A percentile compares a stretch with the other conserved stretches of the same genome.
These are phyloP conservation scores for Pseudoturritis turrita DNA, from an alignment of 345 rosid genomes.

Conservation along the genomic window DNA sequence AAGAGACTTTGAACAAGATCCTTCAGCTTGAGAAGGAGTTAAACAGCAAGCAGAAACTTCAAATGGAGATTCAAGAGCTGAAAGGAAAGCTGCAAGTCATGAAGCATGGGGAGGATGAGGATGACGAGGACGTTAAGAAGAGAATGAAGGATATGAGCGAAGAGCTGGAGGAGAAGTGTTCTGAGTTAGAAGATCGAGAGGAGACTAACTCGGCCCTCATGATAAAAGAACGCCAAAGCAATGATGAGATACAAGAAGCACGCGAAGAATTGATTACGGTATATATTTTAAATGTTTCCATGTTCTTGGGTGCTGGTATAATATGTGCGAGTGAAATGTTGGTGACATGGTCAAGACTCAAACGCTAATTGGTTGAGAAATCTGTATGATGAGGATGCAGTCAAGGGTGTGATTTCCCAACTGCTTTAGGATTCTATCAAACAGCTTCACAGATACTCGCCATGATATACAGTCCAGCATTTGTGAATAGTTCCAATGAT, in stretches of 20 bases:
- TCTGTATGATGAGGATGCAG: background rate
- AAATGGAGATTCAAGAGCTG: conserved; percentile 82
- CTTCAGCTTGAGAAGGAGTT: conserved; percentile 62
- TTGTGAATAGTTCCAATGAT: background rate
- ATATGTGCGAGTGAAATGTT: background rate
- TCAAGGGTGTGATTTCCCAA: background rate
- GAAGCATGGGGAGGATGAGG: conserved; percentile 68
- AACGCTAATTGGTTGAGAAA: background rate
- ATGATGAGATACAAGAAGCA: conserved; percentile 39
- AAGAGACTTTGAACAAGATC: conserved; percentile 55
- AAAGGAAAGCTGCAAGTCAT: conserved; percentile 77
- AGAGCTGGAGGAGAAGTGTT: conserved; percentile 49
- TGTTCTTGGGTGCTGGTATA: background rate
- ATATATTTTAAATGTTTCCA: background rate
- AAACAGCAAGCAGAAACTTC: conserved; percentile 69
- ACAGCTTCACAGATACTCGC: background rate
- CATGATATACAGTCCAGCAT: background rate
- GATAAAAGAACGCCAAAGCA: conserved; percentile 36
- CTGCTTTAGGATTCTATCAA: background rate
- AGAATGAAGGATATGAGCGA: conserved; percentile 68
- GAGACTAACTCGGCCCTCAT: conserved; percentile 15
- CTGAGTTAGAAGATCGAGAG: conserved; percentile 36
- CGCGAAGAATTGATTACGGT: conserved; percentile 35
- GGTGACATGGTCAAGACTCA: background rate
- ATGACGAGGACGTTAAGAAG: conserved; percentile 60